A percentile compares a stretch with the other conserved stretches of the same genome.
Conservation (phyloP, 2,329 filamentous ascomycete species). For the Eutypella sp. region DNA sequence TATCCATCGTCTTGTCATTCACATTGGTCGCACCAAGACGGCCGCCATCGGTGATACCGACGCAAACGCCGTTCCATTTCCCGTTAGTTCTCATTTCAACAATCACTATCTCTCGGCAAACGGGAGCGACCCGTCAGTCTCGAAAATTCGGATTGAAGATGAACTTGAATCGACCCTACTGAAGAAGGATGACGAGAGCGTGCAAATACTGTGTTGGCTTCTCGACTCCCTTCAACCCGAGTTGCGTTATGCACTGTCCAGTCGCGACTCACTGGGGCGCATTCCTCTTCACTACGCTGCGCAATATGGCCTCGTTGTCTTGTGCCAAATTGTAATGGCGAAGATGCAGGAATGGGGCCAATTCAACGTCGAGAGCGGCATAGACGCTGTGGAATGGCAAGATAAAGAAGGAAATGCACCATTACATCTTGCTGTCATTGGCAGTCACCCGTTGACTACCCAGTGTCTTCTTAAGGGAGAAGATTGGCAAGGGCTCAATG, state of each 20-base stretch:
- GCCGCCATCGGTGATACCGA: slow-evolving; percentile 43
- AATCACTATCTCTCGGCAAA: slow-evolving; percentile 75
- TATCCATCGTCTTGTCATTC: slow-evolving; percentile 86
- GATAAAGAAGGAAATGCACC: slow-evolving; percentile 89
- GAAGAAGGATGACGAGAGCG: slow-evolving; percentile 66
- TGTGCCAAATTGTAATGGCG: slow-evolving; percentile 81
- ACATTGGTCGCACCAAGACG: slow-evolving; percentile 73
- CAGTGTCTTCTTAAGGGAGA: slow-evolving; percentile 75
- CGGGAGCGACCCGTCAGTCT: slow-evolving; percentile 51
- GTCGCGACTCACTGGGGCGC: slow-evolving; percentile 73
- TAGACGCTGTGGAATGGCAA: slow-evolving; percentile 85
- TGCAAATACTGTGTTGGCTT: slow-evolving; percentile 58
- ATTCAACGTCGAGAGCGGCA: slow-evolving; percentile 78
- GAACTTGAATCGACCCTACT: slow-evolving; percentile 64
- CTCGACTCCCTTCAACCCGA: slow-evolving; percentile 63
- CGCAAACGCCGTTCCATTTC: slow-evolving; percentile 45
- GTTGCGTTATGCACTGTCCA: slow-evolving; percentile 64
- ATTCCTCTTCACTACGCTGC: slow-evolving; percentile 89
- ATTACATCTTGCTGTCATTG: slow-evolving; percentile 86
- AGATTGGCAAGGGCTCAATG: slow-evolving; percentile 62
- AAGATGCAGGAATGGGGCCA: slow-evolving; percentile 86
- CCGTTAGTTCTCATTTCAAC: slow-evolving; percentile 49
- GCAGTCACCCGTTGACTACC: slow-evolving; percentile 83
- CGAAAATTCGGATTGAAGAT: slow-evolving; percentile 47
- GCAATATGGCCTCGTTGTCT: slow-evolving; percentile 88